These are phyloP conservation scores for Rhodotorula sp. DNA, from an alignment of 1,284 basidiomycete species.

Conservation along the genomic window DNA sequence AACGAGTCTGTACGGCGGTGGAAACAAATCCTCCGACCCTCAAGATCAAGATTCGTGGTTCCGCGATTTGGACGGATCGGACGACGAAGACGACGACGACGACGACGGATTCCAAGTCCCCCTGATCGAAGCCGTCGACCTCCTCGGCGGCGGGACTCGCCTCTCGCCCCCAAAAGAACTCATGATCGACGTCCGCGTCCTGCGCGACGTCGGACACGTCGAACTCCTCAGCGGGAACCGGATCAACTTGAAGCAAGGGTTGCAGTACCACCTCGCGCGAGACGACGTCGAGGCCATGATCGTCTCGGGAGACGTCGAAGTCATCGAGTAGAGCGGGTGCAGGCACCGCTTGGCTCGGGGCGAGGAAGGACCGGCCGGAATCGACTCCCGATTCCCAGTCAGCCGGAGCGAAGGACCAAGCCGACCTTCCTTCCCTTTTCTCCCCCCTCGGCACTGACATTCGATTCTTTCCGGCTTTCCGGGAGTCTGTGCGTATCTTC, in stretches of 20 bases:
- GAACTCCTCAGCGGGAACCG: slow-evolving; percentile 77
- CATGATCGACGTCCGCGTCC: slow-evolving; percentile 72
- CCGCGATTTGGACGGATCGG: too few species aligned
- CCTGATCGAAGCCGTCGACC: slow-evolving; percentile 59
- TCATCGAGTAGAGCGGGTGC: slow-evolving; percentile 27
- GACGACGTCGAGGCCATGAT: slow-evolving; percentile 88
- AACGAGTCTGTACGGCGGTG: slow-evolving; percentile 47
- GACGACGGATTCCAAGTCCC: slow-evolving; percentile 41
- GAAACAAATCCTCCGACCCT: too few species aligned
- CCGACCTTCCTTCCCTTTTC: too few species aligned
- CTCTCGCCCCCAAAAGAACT: slow-evolving; percentile 72
- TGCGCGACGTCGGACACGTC: slow-evolving; percentile 82
- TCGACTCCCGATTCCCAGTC: background rate
- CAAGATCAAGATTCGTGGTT: background rate
- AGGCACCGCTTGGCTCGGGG: too few species aligned
- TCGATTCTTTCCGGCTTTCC: too few species aligned
- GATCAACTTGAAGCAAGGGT: slow-evolving; percentile 83
- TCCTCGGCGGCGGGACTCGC: slow-evolving; percentile 68
- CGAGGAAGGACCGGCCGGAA: background rate
- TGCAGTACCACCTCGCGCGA: slow-evolving; percentile 79
- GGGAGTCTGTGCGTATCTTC: too few species aligned
- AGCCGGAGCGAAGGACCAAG: background rate
- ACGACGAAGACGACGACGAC: slow-evolving; percentile 52
- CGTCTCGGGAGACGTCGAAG: slow-evolving; percentile 82
- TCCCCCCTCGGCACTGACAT: background rate